Evolutionary conservation across 2,329 filamentous ascomycete genomes (phyloP).

Genomic region (Allantophomopsis lycopodina): DNA sequence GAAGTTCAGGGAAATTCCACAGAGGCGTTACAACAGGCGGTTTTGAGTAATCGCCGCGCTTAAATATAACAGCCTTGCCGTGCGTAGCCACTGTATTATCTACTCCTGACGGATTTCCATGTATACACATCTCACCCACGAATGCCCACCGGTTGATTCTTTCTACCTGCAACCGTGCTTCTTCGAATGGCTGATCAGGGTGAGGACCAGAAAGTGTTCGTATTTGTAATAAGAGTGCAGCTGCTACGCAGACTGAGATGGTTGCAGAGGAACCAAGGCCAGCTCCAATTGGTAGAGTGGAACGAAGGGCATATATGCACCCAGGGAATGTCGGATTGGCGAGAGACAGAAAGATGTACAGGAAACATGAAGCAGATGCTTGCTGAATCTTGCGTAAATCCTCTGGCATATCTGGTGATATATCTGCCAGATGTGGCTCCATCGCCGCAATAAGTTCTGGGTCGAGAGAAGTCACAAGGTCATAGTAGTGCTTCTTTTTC

Average conservation of each 20-base stretch:
- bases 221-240: conserved; percentile 76
- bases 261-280: conserved; percentile 91
- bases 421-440: conserved; percentile 59
- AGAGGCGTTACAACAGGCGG: conserved; percentile 66
- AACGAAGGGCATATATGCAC: conserved; percentile 81
- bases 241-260: conserved; percentile 76
- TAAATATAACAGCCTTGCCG: conserved; percentile 88
- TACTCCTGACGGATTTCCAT: conserved; percentile 90
- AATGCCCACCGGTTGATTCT: conserved; percentile 97
- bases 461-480: conserved; percentile 73
- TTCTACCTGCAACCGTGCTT: conserved; percentile 83
- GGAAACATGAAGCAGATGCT: conserved; percentile 68
- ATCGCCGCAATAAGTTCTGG: conserved; percentile 68
- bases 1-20: conserved; percentile 83
- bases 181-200: conserved; percentile 75
- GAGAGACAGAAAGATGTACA: conserved; percentile 86
- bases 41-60: conserved; percentile 62
- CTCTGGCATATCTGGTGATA: conserved; percentile 54
- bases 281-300: conserved; percentile 84
- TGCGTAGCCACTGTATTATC: conserved; percentile 94
- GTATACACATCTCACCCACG: conserved; percentile 92
- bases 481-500: conserved; percentile 94
- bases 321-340: conserved; percentile 67
- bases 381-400: conserved; percentile 74
- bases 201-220: conserved; percentile 82